Base-by-base conservation (phyloP, 2,329 filamentous ascomycete genomes). In the Bipolaris victoriae region DNA sequence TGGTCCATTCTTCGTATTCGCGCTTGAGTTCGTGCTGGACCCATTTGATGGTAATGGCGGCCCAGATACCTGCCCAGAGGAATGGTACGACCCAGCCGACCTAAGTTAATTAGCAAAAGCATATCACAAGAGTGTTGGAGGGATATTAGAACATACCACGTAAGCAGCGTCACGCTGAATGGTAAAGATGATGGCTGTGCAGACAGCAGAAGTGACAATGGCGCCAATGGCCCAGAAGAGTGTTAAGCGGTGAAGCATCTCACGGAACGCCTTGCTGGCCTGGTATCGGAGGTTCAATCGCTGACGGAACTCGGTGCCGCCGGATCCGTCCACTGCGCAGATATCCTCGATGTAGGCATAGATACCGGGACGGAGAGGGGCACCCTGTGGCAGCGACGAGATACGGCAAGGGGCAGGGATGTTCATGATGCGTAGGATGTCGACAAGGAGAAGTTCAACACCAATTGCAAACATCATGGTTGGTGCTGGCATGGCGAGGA, bases 321-420 rank as follows among this genome's bases (percentile, higher is more conserved):
- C 83, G 13, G 74, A 78, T 5, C 83, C 83, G 57, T 85, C 82
- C 4, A 84, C 82, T 2, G 82, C 82, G 40, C 79, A 77, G 24
- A 85, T 75, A 62, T 85, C 83, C 57, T 85, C 83, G 60, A 85
- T 82, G 61, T 84, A 76, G 7, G 77, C 78, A 71, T 85, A 85
- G 60, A 84, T 82, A 1, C 81, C 81, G 0, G 83, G 83, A 1
- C 83, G 81, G 1, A 84, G 75, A 43, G 81, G 80, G 0, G 80
- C 77, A 40, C 82, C 81, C 41, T 78, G 73, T 3, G 82, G 82
- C 0, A 84, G 77, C 1, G 81, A 83, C 5, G 81, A 83, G 58
- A 85, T 81, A 15, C 83, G 80, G 61, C 81, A 76, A 0, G 82
- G 82, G 0, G 81, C 80, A 3, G 75, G 78, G 10, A 81, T 61